Evolutionary conservation across 768 basidiomycete species (phyloP), one percentile per base, ranked within the genome.

Genomic region (Kondoa subrosea): DNA sequence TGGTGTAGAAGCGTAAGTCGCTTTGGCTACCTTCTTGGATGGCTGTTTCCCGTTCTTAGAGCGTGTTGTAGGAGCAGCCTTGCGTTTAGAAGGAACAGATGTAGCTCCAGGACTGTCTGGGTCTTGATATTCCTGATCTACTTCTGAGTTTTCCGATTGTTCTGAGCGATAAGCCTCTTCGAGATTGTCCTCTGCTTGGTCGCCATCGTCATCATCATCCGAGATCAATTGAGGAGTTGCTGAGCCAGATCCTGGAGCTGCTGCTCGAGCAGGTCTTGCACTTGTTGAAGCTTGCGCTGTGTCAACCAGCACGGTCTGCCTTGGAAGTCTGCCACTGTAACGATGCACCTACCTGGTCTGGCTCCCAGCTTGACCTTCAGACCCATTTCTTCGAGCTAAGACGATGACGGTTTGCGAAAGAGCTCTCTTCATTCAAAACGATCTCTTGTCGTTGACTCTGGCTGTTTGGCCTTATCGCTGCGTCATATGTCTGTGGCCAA

Each of bases 221-320:
- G 61, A 26, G 29, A 63, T 63, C 29, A 63, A 27, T 32, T 63
- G 61, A 27, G 61, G 61, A 21, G 61, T 63, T 8, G 61, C 8
- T 15, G 61, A 27, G 3, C 30, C 30, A 3, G 61, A 63, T 31
- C 29, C 30, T 17, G 29, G 17, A 27, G 61, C 15, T 2, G 61
- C 61, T 4, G 61, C 29, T 17, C 30, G 27, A 27, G 61, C 30
- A 17, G 61, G 30, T 17, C 61, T 16, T 31, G 12, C 14, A 60
- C 14, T 31, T 60, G 40, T 8, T 8, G 40, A 50, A 50, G 40
- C n/a, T n/a, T n/a, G n/a, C n/a, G n/a, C n/a, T n/a, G n/a, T n/a
- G n/a, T n/a, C n/a, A n/a, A n/a, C n/a, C n/a, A n/a, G n/a, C n/a
- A n/a, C n/a, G n/a, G n/a, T n/a, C n/a, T n/a, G n/a, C n/a, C n/a